Base-by-base conservation (phyloP, 495 filamentous ascomycete genomes). In the Penicillium roqueforti region DNA sequence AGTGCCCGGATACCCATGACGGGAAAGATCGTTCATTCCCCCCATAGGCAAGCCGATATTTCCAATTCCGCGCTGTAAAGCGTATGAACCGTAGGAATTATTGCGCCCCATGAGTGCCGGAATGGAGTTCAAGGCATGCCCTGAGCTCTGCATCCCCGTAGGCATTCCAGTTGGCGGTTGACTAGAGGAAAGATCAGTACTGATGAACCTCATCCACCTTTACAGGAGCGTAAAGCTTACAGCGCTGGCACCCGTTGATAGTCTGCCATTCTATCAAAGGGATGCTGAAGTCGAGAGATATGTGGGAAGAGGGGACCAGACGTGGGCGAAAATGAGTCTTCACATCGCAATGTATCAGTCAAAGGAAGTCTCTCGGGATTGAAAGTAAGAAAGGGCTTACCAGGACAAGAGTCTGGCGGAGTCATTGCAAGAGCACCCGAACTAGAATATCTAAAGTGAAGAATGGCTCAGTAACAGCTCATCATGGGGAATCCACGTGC, bases 331-430 rank as follows among this genome's bases (percentile, higher is more conserved):
- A 76, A 76, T 19, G 69, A 69, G 47, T 76, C 74, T 74, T 62
- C 46, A 23, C 45, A 56, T 57, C 39, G 49, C 55, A 41, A 38
- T 28, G 3, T 54, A 65, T 67, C 58, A 56, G 46, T 45, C 44
- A 34, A 19, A 18, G 14, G 26, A 6, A 14, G 25, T 46, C 25
- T 31, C 38, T 28, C 19, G 5, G 7, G n/a, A 13, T 14, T 37
- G 48, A 18, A 59, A 38, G 47, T 43, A 18, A 62, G 52, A 47
- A 19, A 56, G 16, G n/a, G 36, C 63, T 53, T 71, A 75, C 76
- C 76, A 44, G 75, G 70, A 53, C 73, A 75, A 40, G 75, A 77
- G 63, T 77, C 74, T 47, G 72, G 56, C 40, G 76, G 71, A 56
- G 70, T 77, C 68, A 77, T 75, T 14, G 75, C 66, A 54, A 77